These are phyloP conservation scores for Canariomyces notabilis DNA, from an alignment of 2,329 filamentous ascomycete genomes.

Conservation along the genomic window DNA sequence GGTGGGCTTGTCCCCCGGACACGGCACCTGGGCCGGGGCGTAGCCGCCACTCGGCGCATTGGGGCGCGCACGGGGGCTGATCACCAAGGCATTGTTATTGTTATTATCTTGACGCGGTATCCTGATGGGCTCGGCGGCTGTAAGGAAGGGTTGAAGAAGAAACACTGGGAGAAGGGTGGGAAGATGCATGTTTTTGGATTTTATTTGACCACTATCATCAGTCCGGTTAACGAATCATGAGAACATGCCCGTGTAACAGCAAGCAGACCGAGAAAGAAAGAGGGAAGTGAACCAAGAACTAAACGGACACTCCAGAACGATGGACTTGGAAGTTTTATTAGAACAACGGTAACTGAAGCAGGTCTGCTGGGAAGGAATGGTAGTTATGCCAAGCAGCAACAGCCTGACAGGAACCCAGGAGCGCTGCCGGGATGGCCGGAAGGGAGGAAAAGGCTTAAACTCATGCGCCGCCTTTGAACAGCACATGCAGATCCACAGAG, in stretches of 20 bases:
- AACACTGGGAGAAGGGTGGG: slow-evolving; percentile 11
- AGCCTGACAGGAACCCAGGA: too few species aligned
- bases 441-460: too few species aligned
- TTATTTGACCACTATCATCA: neutral
- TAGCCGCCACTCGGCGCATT: slow-evolving; percentile 56
- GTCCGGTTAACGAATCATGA: neutral
- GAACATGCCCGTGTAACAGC: neutral
- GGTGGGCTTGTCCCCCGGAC: slow-evolving; percentile 63
- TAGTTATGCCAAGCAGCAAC: too few species aligned
- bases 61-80: slow-evolving; percentile 31
- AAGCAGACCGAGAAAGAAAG: too few species aligned
- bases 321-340: neutral
- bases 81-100: slow-evolving; percentile 11
- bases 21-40: slow-evolving; percentile 61
- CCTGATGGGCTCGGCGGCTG: slow-evolving; percentile 18
- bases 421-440: too few species aligned
- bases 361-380: too few species aligned
- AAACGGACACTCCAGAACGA: too few species aligned
- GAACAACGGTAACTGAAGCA: too few species aligned
- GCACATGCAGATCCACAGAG: too few species aligned
- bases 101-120: slow-evolving; percentile 1
- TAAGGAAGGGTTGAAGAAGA: slow-evolving; percentile 8
- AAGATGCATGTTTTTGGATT: slow-evolving; percentile 16
- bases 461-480: too few species aligned
- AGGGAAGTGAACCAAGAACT: neutral